Percentiles rank a stretch among this genome's conserved stretches.
Conservation (phyloP, 2,329 filamentous ascomycete genomes). For the Monosporascus cannonballus region DNA sequence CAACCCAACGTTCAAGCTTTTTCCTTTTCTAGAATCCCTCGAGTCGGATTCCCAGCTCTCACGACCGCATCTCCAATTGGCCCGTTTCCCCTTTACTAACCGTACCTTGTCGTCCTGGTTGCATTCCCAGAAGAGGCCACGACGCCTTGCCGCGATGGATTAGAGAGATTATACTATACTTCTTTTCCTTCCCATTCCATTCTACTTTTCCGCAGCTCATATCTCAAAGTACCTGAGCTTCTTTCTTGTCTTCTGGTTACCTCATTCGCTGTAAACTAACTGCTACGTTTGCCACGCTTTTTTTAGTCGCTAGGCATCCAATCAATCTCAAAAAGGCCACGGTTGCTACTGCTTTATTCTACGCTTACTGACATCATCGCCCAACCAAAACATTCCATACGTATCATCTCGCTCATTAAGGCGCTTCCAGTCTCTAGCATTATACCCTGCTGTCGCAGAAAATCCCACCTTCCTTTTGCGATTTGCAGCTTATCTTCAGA, state of each 20-base stretch:
- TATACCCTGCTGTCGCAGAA: too few relatives aligned
- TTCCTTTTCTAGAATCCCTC: too few relatives aligned
- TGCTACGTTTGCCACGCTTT: slow-evolving; percentile 6
- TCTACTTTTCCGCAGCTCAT: not conserved
- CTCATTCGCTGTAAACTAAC: not conserved
- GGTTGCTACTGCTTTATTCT: slow-evolving; percentile 13
- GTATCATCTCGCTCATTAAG: too few relatives aligned
- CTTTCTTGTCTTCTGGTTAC: not conserved
- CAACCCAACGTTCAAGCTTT: too few relatives aligned
- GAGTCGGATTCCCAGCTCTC: too few relatives aligned
- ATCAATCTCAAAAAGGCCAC: slow-evolving; percentile 16
- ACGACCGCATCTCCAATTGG: too few relatives aligned
- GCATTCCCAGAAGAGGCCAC: not conserved
- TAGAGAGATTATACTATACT: slow-evolving; percentile 4
- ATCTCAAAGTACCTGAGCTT: not conserved
- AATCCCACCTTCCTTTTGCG: not conserved
- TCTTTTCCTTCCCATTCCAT: slow-evolving; percentile 1
- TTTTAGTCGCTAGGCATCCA: slow-evolving; percentile 6
- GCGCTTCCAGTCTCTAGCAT: too few relatives aligned
- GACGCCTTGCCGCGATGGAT: slow-evolving; percentile 9
- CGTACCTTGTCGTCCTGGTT: too few relatives aligned
- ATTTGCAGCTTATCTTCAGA: not conserved
- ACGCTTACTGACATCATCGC: slow-evolving; percentile 1
- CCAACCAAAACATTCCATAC: not conserved
- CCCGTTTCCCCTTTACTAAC: too few relatives aligned